phyloP scores from a whole-genome alignment of 1,284 basidiomycete genomes.

The Tylopilus orsonianus region DNA sequence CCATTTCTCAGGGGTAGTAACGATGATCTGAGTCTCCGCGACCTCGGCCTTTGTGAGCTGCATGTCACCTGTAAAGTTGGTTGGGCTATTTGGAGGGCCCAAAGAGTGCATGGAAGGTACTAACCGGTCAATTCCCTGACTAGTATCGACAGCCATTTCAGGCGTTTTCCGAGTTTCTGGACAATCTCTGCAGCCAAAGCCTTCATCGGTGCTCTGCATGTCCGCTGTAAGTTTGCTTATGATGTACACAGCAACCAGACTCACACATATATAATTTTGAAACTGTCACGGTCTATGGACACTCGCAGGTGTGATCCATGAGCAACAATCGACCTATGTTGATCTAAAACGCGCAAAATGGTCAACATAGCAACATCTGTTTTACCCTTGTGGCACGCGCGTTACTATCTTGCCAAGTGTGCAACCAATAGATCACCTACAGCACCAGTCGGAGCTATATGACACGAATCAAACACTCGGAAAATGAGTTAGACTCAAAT shows the following conservation, averaged over 20 bases:
- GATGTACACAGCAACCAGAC: constrained; percentile 21
- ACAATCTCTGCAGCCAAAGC: constrained; percentile 96
- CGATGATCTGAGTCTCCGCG: constrained; percentile 95
- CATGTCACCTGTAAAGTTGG: constrained; percentile 79
- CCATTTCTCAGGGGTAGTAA: constrained; percentile 99
- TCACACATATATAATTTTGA: constrained; percentile 98
- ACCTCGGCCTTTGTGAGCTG: constrained; percentile 95
- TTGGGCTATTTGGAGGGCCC: neutral
- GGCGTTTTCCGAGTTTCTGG: constrained; percentile 86
- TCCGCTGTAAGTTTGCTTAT: constrained; percentile 1
- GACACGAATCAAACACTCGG: constrained; percentile 8
- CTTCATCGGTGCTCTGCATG: constrained; percentile 91
- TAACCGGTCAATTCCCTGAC: constrained; percentile 91
- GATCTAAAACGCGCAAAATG: constrained; percentile 85
- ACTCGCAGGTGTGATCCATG: constrained; percentile 42
- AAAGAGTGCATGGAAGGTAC: neutral
- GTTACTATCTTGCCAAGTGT: constrained; percentile 10
- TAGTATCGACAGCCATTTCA: constrained; percentile 87
- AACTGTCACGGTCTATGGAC: constrained; percentile 70
- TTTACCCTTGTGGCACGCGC: constrained; percentile 79
- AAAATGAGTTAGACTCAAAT: constrained; percentile 2
- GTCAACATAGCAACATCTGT: constrained; percentile 98
- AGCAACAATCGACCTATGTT: constrained; percentile 50
- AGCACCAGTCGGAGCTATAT: constrained; percentile 88
- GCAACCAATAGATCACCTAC: constrained; percentile 46